Conservation (phyloP, 1,284 basidiomycete genomes). For the Schizopora paradoxa region DNA sequence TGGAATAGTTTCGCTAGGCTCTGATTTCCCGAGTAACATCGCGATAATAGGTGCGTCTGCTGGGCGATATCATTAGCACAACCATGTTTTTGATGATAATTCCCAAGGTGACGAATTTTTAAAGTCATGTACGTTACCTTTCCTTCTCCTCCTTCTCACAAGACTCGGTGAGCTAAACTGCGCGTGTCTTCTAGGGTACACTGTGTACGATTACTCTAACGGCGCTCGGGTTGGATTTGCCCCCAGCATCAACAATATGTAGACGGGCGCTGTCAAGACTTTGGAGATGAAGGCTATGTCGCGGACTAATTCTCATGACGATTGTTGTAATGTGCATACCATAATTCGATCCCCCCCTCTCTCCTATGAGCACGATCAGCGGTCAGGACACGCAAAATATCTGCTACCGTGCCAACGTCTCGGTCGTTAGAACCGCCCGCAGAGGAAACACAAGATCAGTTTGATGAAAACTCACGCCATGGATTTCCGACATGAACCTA, state of each 20-base stretch:
- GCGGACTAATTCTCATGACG: too few relatives aligned
- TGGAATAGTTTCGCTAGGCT: constrained; percentile 53
- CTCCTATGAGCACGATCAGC: too few relatives aligned
- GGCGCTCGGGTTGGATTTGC: constrained; percentile 54
- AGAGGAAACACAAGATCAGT: too few relatives aligned
- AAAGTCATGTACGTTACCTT: constrained; percentile 49
- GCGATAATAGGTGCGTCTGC: constrained; percentile 52
- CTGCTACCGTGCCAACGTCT: too few relatives aligned
- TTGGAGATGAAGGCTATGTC: not conserved
- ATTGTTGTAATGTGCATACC: too few relatives aligned
- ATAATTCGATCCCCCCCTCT: too few relatives aligned
- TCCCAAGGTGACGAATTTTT: constrained; percentile 57
- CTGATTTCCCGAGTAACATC: constrained; percentile 43
- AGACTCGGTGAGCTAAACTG: not conserved
- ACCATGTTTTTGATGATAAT: constrained; percentile 13
- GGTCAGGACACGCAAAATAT: too few relatives aligned
- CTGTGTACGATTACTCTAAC: constrained; percentile 53
- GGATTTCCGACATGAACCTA: too few relatives aligned
- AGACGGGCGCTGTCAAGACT: not conserved
- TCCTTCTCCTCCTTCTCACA: too few relatives aligned
- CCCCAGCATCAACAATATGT: constrained; percentile 47
- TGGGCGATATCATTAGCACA: too few relatives aligned
- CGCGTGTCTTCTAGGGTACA: constrained; percentile 42
- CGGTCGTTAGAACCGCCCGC: too few relatives aligned
- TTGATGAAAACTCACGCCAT: too few relatives aligned